Evolutionary conservation across 139 green algal genomes (phyloP).

Genomic region (Micractinium sp.): DNA sequence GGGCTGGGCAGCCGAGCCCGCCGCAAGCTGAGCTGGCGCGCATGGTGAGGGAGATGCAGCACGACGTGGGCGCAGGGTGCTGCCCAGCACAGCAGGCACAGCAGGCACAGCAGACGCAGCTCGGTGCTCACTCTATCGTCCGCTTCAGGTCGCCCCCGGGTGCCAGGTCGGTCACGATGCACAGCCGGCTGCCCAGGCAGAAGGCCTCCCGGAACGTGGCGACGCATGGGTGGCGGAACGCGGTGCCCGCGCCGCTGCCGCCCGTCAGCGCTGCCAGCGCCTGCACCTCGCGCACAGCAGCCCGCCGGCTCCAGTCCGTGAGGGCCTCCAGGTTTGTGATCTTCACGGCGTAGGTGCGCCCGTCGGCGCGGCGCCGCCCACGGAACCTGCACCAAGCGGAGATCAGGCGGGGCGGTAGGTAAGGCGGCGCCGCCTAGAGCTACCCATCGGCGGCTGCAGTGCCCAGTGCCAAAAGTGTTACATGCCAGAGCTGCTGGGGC

Average conservation of each 20-base stretch:
- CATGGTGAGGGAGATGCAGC: no score
- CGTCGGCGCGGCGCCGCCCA: background rate
- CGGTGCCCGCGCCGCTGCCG: background rate
- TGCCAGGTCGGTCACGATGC: background rate
- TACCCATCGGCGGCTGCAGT: no score
- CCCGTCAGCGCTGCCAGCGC: constrained; percentile 2
- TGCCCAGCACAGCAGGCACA: no score
- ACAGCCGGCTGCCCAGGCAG: constrained; percentile 2
- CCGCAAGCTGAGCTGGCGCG: no score
- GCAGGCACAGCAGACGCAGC: background rate
- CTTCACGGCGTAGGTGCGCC: background rate
- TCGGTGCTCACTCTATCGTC: background rate
- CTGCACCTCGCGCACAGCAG: constrained; percentile 3
- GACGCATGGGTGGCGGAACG: background rate
- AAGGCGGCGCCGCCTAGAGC: background rate
- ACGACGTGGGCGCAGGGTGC: no score
- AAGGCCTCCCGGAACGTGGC: constrained; percentile 9
- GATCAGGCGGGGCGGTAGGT: background rate
- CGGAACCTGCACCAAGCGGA: background rate
- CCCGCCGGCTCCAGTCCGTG: background rate
- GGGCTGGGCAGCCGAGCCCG: no score
- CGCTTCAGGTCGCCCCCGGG: background rate
- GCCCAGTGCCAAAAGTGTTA: no score
- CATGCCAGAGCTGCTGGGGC: background rate
- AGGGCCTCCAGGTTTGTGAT: background rate